These are phyloP conservation scores for Chaetomium sp. DNA, from an alignment of 2,329 filamentous ascomycete species.

Conservation along the genomic window DNA sequence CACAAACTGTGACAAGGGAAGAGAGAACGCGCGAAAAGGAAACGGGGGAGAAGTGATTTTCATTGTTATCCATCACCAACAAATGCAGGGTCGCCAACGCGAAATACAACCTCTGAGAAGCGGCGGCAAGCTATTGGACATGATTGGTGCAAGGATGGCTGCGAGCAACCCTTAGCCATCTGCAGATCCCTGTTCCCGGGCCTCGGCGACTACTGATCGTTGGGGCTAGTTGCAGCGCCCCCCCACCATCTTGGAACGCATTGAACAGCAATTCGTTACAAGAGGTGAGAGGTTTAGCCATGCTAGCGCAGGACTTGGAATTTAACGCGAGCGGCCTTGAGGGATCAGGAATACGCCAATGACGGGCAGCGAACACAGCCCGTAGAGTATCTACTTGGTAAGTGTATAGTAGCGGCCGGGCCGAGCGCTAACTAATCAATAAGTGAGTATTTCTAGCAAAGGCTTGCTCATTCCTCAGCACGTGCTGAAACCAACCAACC, in stretches of 20 bases:
- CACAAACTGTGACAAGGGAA: too few species aligned
- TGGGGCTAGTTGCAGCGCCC: neutral
- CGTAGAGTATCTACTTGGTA: too few species aligned
- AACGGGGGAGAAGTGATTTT: too few species aligned
- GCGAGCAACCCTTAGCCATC: too few species aligned
- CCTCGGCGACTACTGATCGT: too few species aligned
- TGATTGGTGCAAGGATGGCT: too few species aligned
- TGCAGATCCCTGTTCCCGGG: too few species aligned
- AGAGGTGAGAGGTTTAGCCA: neutral
- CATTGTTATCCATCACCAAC: too few species aligned
- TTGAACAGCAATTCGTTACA: conserved; percentile 2
- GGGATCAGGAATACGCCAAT: neutral
- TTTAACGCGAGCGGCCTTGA: neutral
- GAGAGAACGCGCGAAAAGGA: too few species aligned
- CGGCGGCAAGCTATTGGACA: too few species aligned
- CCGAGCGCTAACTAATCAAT: conserved; percentile 1
- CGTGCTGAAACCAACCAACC: conserved; percentile 12
- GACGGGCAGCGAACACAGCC: neutral
- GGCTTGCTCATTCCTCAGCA: neutral
- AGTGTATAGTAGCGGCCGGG: neutral
- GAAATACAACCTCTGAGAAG: too few species aligned
- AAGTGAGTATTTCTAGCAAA: neutral
- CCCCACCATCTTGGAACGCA: neutral
- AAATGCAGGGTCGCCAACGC: too few species aligned
- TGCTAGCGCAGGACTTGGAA: neutral